Evolutionary conservation across 2,329 filamentous ascomycete species (phyloP).

Genomic region (Stenocarpella maydis): DNA sequence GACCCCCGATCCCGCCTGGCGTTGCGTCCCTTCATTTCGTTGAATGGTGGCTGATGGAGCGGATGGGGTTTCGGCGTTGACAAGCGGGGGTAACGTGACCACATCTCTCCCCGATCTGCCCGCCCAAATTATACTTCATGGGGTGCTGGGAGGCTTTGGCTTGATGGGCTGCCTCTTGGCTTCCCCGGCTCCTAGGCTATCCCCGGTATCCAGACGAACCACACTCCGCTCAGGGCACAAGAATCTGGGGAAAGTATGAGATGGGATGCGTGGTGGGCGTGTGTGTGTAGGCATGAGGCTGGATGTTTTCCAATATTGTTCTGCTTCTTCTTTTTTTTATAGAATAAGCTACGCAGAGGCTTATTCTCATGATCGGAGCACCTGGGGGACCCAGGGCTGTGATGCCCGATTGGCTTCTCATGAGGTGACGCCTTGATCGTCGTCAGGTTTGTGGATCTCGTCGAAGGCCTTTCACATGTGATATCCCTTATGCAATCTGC

Average conservation of each 20-base stretch:
- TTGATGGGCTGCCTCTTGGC: not conserved
- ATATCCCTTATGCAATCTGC: not conserved
- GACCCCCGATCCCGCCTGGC: no score
- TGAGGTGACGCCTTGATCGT: not conserved
- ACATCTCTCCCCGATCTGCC: not conserved
- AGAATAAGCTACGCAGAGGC: no score
- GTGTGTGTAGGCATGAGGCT: not conserved
- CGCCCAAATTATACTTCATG: constrained; percentile 1
- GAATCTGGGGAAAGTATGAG: not conserved
- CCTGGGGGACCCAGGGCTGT: not conserved
- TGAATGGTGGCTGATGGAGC: not conserved
- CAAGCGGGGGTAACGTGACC: not conserved
- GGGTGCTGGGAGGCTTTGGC: not conserved
- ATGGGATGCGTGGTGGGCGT: not conserved
- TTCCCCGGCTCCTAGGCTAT: not conserved
- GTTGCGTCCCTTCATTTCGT: constrained; percentile 12
- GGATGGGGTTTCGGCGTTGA: not conserved
- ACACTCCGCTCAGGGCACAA: not conserved
- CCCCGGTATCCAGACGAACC: not conserved
- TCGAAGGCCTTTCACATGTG: not conserved
- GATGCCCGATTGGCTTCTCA: no score
- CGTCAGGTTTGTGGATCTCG: not conserved
- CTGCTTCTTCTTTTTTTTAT: no score
- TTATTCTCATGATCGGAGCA: not conserved
- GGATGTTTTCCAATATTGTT: not conserved